Evolutionary conservation across 805 yeast species (phyloP), one percentile per base, ranked within the genome.

Genomic region (Candida boidinii): DNA sequence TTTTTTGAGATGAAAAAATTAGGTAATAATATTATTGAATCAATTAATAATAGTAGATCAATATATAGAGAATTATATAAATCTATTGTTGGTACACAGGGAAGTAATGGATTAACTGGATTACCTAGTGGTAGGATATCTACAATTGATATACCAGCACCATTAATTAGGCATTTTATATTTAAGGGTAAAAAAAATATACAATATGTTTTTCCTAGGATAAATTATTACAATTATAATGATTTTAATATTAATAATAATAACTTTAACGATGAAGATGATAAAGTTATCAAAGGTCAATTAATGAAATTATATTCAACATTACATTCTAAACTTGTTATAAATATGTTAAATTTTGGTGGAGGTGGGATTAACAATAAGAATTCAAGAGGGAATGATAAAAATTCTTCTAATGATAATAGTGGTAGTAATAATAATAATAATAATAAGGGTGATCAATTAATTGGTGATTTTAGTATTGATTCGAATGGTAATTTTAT

Each of bases 1-100:
- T 90, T 90, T 48, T 85, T 71, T 51, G 79, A 77, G 35, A 69
- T 90, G 68, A 75, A 84, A 39, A 66, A 68, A 21, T 65, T 76
- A 3, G 73, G 83, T 1, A 60, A 66, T 22, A 60, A 62, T 20
- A 68, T 87, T 12, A 54, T 79, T 14, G 52, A 51, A 11, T 56
- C 58, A 7, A 41, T 78, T 22, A 49, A 51, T 8, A 56, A 64
- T 29, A 54, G 53, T 21, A 53, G 69, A 14, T 42, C 65, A 2
- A 35, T 51, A 7, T 50, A 39, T 29, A 38, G 56, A 23, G 55
- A 54, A 28, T 41, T 56, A 3, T 49, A 42, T 37, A 45, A 45
- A 23, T 42, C 52, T 4, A 38, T 53, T 26, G 48, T 51, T 14
- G 55, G 54, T 4, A 46, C 55, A 2, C 56, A 49, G 28, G 55